Percentiles rank a stretch among this genome's conserved stretches.
phyloP scores from a whole-genome alignment of 108 stramenopile species.

The Nitzschia sp. region DNA sequence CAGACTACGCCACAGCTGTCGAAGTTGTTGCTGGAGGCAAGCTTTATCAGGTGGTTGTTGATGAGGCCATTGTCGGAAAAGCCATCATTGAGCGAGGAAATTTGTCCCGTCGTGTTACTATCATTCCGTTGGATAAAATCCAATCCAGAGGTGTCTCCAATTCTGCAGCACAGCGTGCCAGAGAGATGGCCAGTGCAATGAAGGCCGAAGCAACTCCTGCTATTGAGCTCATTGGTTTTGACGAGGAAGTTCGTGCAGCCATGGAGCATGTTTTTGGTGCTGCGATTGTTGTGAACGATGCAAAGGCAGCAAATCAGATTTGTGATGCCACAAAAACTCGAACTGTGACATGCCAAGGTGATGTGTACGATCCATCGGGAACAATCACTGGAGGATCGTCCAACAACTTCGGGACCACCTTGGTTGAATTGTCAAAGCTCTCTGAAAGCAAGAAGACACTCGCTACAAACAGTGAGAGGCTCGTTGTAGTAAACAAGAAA shows the following conservation, averaged over 20 bases:
- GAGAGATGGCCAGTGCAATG: constrained; percentile 63
- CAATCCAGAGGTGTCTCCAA: constrained; percentile 51
- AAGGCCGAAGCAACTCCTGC: constrained; percentile 83
- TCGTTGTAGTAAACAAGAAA: constrained; percentile 48
- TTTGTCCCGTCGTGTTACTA: constrained; percentile 90
- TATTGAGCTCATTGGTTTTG: constrained; percentile 94
- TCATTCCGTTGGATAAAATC: constrained; percentile 98
- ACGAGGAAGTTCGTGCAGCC: constrained; percentile 89
- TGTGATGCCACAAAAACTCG: constrained; percentile 89
- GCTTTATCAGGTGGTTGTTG: constrained; percentile 96
- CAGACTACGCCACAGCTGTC: constrained; percentile 85
- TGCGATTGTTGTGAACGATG: constrained; percentile 88
- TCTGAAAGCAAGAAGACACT: constrained; percentile 51
- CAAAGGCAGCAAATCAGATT: constrained; percentile 87
- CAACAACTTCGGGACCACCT: constrained; percentile 73
- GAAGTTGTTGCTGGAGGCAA: constrained; percentile 96
- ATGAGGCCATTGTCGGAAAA: constrained; percentile 94
- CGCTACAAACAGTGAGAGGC: constrained; percentile 38
- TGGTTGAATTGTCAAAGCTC: constrained; percentile 72
- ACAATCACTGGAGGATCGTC: constrained; percentile 94
- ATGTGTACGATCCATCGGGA: constrained; percentile 96
- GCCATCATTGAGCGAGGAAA: constrained; percentile 92
- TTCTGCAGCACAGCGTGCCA: constrained; percentile 49
- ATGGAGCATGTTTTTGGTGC: constrained; percentile 96
- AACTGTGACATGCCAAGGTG: constrained; percentile 95